Conservation (phyloP, 106 monocot species). For the Iris macrosiphon region DNA sequence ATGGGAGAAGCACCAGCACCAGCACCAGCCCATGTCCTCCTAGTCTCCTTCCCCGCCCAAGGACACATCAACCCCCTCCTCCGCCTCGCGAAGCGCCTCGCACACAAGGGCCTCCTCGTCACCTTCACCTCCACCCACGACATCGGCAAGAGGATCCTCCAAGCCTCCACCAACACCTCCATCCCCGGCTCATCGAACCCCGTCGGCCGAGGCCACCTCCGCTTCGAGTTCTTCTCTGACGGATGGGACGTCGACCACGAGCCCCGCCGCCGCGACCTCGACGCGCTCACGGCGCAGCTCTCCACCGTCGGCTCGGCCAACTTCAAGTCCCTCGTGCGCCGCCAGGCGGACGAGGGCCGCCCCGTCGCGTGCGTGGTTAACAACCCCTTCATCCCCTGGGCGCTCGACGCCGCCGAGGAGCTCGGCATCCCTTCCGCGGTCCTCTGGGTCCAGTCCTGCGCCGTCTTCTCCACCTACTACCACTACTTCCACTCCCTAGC, state of each 20-base stretch:
- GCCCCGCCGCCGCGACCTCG: conserved; percentile 4
- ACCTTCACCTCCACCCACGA: conserved; percentile 50
- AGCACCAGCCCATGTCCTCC: conserved; percentile 34
- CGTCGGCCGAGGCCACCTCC: conserved; percentile 49
- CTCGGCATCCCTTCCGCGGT: conserved; percentile 53
- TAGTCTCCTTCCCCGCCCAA: conserved; percentile 60
- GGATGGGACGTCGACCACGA: conserved; percentile 17
- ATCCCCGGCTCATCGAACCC: conserved; percentile 17
- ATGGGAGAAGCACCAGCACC: neutral
- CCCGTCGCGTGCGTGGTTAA: conserved; percentile 51
- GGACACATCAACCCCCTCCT: conserved; percentile 81
- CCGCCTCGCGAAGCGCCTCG: conserved; percentile 63
- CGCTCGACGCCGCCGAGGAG: conserved; percentile 41
- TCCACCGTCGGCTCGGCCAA: conserved; percentile 10
- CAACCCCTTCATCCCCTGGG: conserved; percentile 81
- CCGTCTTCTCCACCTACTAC: conserved; percentile 81
- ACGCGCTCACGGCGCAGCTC: conserved; percentile 26
- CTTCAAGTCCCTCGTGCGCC: conserved; percentile 31
- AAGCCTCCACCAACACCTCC: conserved; percentile 16
- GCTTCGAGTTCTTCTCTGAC: conserved; percentile 67
- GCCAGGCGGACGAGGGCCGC: conserved; percentile 28
- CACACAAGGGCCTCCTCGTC: conserved; percentile 60
- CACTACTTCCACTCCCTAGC: conserved; percentile 43
- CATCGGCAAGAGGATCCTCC: conserved; percentile 24
- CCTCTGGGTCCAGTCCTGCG: conserved; percentile 77